phyloP scores from a whole-genome alignment of 176 grass and related monocot genomes.

The Oryza glaberrima region DNA sequence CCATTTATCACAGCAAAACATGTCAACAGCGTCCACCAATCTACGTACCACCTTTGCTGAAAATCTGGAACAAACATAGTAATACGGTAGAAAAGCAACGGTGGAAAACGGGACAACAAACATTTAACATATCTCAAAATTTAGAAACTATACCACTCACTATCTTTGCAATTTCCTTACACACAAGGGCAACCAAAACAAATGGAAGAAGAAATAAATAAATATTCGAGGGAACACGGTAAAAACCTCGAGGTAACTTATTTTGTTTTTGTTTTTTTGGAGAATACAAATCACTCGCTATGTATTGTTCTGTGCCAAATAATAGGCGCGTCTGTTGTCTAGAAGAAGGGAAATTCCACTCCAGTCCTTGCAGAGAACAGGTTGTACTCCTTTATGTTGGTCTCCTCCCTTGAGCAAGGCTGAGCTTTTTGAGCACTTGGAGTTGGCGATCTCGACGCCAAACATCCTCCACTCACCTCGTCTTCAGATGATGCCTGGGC shows the following conservation, averaged over 20 bases:
- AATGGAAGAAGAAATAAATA: slow-evolving; percentile 49
- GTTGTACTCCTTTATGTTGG: slow-evolving; percentile 76
- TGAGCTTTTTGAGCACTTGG: slow-evolving; percentile 14
- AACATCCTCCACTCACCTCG: slow-evolving; percentile 30
- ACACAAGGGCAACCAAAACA: slow-evolving; percentile 40
- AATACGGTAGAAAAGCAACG: neutral
- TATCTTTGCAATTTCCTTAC: slow-evolving; percentile 59
- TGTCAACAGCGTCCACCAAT: neutral
- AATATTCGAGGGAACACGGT: slow-evolving; percentile 50
- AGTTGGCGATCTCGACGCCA: neutral
- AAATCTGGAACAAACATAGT: neutral
- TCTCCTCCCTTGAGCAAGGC: slow-evolving; percentile 68
- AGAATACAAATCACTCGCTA: slow-evolving; percentile 53
- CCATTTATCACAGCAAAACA: too few species aligned
- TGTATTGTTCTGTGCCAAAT: slow-evolving; percentile 34
- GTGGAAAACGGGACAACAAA: neutral
- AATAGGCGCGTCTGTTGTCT: slow-evolving; percentile 36
- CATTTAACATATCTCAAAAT: slow-evolving; percentile 26
- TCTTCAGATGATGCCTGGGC: slow-evolving; percentile 45
- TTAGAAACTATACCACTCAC: slow-evolving; percentile 59
- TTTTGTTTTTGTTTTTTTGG: slow-evolving; percentile 45
- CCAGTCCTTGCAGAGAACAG: slow-evolving; percentile 70
- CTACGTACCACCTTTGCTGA: neutral
- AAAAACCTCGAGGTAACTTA: slow-evolving; percentile 54
- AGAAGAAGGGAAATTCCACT: slow-evolving; percentile 60